These are phyloP conservation scores for Protomyces inundatus DNA, from an alignment of 1,139 yeast species.

Conservation along the genomic window DNA sequence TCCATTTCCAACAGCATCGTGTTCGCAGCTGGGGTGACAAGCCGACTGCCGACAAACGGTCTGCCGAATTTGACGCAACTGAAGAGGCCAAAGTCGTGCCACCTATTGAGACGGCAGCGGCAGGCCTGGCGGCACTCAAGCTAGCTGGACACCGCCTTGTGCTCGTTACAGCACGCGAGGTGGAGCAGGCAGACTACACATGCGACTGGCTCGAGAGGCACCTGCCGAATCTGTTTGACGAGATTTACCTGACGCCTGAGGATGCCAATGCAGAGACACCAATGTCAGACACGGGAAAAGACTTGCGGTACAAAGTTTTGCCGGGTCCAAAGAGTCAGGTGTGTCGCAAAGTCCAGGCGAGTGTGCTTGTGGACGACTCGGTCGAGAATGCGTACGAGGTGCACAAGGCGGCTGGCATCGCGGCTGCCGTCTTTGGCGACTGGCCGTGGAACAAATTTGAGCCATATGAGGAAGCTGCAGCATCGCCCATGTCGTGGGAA, in stretches of 20 bases:
- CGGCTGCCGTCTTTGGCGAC: conserved; percentile 19
- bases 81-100: conserved; percentile 4
- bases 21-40: conserved; percentile 19
- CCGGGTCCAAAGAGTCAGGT: conserved; percentile 12
- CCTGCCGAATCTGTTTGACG: conserved; percentile 8
- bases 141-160: conserved; percentile 11
- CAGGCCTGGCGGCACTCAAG: conserved; percentile 5
- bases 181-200: conserved; percentile 15
- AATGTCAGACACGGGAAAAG: background rate
- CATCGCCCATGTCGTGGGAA: conserved; percentile 2
- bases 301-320: background rate
- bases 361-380: conserved; percentile 17
- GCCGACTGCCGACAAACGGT: background rate
- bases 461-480: conserved; percentile 5
- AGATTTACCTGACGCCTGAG: conserved; percentile 19
- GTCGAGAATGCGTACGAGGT: conserved; percentile 24
- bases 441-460: conserved; percentile 21
- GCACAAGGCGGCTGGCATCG: conserved; percentile 7
- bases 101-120: conserved; percentile 13
- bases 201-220: conserved; percentile 5
- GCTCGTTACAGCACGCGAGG: conserved; percentile 20
- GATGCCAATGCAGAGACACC: background rate
- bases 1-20: conserved; percentile 21
- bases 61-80: conserved; percentile 11
- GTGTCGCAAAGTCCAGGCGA: conserved; percentile 12